Percentiles rank a stretch among this genome's conserved stretches.
These are phyloP conservation scores for Pichia manshurica DNA, from an alignment of 805 yeast genomes.

Conservation along the genomic window DNA sequence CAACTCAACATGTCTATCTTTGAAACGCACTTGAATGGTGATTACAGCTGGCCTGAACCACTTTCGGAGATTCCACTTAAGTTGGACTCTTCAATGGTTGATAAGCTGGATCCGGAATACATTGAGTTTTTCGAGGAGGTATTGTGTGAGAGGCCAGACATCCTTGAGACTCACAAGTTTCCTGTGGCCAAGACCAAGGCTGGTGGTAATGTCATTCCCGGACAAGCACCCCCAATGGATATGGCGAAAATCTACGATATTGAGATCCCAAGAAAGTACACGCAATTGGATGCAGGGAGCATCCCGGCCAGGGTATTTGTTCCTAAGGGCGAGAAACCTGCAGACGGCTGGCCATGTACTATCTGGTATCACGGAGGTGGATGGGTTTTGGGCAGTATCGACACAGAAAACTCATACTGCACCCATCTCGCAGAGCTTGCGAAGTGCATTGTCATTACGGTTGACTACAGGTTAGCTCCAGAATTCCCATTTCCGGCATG, in stretches of 20 bases:
- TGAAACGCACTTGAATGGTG: conserved; percentile 19
- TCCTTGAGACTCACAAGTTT: conserved; percentile 20
- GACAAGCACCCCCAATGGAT: conserved; percentile 25
- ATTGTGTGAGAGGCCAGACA: conserved; percentile 20
- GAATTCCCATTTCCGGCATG: conserved; percentile 45
- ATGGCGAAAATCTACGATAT: conserved; percentile 19
- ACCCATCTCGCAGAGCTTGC: conserved; percentile 35
- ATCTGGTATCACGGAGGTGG: conserved; percentile 34
- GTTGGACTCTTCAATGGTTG: conserved; percentile 21
- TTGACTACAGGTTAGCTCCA: conserved; percentile 49
- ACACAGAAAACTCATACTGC: conserved; percentile 36
- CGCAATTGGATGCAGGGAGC: conserved; percentile 18
- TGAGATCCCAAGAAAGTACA: conserved; percentile 26
- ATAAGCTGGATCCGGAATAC: conserved; percentile 22
- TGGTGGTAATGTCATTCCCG: conserved; percentile 25
- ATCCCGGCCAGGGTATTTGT: conserved; percentile 27
- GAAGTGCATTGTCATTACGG: conserved; percentile 33
- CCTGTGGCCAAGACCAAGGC: conserved; percentile 21
- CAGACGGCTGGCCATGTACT: conserved; percentile 27
- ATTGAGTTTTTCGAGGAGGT: conserved; percentile 21
- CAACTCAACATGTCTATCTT: conserved; percentile 15
- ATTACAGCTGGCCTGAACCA: conserved; percentile 30
- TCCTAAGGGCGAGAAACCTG: conserved; percentile 24
- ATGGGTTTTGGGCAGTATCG: conserved; percentile 30
- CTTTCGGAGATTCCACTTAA: conserved; percentile 27